Evolutionary conservation across 371 early-diverging fungal genomes (phyloP).

Genomic region (Circinella umbellata): DNA sequence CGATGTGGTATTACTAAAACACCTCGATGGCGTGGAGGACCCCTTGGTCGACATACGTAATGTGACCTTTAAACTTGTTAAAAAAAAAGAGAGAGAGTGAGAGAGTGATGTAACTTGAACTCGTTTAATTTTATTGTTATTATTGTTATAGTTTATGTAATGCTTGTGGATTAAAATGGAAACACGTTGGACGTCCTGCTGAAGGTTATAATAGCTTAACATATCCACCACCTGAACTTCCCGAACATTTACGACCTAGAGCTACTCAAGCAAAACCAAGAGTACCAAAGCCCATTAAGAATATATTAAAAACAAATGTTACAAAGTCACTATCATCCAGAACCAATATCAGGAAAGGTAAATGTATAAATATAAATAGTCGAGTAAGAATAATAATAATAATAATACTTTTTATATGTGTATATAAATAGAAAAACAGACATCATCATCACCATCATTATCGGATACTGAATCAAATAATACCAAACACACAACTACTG

Average conservation of each 20-base stretch:
- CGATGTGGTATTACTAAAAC: slow-evolving; percentile 25
- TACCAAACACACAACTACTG: background rate
- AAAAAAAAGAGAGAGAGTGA: background rate
- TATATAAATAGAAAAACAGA: too few relatives aligned
- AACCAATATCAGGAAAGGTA: background rate
- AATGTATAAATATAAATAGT: too few relatives aligned
- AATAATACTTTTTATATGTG: too few relatives aligned
- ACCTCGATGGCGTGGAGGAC: slow-evolving; percentile 43
- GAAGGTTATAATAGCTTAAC: slow-evolving; percentile 4
- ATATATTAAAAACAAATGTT: background rate
- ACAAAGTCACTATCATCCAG: background rate
- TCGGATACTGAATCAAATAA: background rate
- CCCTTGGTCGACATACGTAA: slow-evolving; percentile 42
- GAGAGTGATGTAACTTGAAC: background rate
- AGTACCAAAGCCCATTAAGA: background rate
- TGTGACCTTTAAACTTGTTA: too few relatives aligned
- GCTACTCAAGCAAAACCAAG: background rate
- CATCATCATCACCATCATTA: background rate
- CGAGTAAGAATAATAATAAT: too few relatives aligned
- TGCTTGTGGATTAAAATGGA: slow-evolving; percentile 47
- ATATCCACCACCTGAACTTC: slow-evolving; percentile 5
- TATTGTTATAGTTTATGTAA: slow-evolving; percentile 39
- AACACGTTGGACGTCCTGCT: slow-evolving; percentile 2
- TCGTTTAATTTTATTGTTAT: background rate
- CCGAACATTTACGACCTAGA: background rate